These are phyloP conservation scores for Secale cereale DNA, from an alignment of 176 grass and related monocot genomes.

Conservation along the genomic window DNA sequence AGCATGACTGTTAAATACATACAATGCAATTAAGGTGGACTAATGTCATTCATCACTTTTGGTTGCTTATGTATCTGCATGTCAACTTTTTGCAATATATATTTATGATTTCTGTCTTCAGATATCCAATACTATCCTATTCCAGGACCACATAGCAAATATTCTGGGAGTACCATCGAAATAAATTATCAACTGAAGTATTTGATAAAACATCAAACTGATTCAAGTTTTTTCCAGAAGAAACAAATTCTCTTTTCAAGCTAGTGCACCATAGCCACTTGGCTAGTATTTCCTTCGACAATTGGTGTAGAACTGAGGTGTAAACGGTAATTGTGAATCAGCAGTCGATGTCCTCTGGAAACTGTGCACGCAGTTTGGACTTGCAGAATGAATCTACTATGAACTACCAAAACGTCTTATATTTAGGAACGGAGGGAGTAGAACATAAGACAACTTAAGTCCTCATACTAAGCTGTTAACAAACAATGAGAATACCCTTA, in stretches of 20 bases:
- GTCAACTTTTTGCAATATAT: neutral
- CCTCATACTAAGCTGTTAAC: neutral
- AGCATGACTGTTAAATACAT: conserved; percentile 14
- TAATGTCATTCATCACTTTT: conserved; percentile 10
- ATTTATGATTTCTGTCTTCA: neutral
- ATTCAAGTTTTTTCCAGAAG: neutral
- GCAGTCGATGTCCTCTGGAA: neutral
- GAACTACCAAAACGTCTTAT: too few species aligned
- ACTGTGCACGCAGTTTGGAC: neutral
- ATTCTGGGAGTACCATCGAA: neutral
- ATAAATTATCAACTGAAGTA: neutral
- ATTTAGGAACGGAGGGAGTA: too few species aligned
- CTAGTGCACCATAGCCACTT: neutral
- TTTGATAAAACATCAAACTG: neutral
- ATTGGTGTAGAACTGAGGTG: neutral
- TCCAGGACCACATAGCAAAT: neutral
- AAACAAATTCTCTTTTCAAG: neutral
- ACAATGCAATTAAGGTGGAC: neutral
- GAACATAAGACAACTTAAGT: neutral
- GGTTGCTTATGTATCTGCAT: neutral
- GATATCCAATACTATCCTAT: neutral
- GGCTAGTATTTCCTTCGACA: neutral
- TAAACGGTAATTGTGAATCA: neutral
- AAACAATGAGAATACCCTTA: neutral
- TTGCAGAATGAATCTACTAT: conserved; percentile 3